Percentiles rank a stretch among this genome's conserved stretches.
These are phyloP conservation scores for Podosphaera xanthii DNA, from an alignment of 2,329 filamentous ascomycete genomes.

Conservation along the genomic window DNA sequence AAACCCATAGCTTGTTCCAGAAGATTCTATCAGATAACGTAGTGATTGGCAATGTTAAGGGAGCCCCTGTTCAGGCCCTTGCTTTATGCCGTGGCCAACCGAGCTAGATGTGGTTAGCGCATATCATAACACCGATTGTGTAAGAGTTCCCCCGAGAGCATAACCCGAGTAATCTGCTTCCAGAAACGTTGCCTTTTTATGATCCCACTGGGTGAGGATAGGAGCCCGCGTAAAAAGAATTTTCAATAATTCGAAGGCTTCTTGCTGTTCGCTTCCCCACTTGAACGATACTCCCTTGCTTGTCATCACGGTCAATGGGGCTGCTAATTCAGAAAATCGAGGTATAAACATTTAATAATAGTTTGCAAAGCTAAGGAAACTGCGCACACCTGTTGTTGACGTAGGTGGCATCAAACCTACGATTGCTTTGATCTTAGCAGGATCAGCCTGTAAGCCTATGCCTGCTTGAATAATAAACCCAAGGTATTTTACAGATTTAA, in stretches of 20 bases:
- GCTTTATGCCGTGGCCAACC: no score
- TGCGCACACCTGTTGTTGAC: not conserved
- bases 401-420: not conserved
- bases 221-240: not conserved
- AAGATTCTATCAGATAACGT: no score
- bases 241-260: not conserved
- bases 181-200: not conserved
- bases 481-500: constrained; percentile 1
- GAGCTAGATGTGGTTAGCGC: no score
- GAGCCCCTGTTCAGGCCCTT: no score
- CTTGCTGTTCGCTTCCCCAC: not conserved
- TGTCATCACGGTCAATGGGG: not conserved
- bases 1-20: no score
- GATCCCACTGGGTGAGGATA: not conserved
- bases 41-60: no score
- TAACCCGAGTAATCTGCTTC: not conserved
- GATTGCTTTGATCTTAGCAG: not conserved
- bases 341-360: not conserved
- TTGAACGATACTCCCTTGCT: not conserved
- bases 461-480: not conserved
- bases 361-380: not conserved
- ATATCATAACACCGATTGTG: no score
- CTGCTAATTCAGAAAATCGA: not conserved
- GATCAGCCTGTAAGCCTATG: not conserved
- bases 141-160: not conserved